Evolutionary conservation across 176 grass and related monocot species (phyloP).

Genomic region (Zizania latifolia): DNA sequence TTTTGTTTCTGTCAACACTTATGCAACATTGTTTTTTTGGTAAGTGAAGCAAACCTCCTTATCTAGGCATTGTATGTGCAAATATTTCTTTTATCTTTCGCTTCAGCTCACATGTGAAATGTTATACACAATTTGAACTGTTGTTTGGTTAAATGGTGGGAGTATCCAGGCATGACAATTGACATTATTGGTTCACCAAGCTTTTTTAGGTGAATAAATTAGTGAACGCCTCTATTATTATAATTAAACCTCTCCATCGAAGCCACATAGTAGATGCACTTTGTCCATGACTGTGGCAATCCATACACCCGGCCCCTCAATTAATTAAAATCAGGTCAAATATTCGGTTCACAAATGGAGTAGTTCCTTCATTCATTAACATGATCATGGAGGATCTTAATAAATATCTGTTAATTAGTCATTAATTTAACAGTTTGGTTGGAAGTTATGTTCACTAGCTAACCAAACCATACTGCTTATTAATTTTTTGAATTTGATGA

Average conservation of each 20-base stretch:
- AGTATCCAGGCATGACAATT: constrained; percentile 11
- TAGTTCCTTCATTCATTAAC: neutral
- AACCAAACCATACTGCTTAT: neutral
- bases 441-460: neutral
- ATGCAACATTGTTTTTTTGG: constrained; percentile 14
- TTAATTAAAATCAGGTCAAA: constrained; percentile 15
- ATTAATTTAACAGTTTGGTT: neutral
- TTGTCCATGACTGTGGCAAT: constrained; percentile 24
- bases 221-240: neutral
- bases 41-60: constrained; percentile 1
- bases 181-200: constrained; percentile 19
- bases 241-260: constrained; percentile 14
- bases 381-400: constrained; percentile 1
- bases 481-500: neutral
- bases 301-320: constrained; percentile 27
- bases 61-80: constrained; percentile 14
- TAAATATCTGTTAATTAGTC: constrained; percentile 8
- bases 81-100: no score
- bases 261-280: constrained; percentile 19
- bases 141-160: neutral
- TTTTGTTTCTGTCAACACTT: neutral
- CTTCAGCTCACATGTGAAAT: neutral
- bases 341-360: constrained; percentile 7
- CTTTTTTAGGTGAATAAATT: constrained; percentile 4
- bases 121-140: neutral